Conservation (phyloP, 2,329 filamentous ascomycete genomes). For the Exophiala spinifera region DNA sequence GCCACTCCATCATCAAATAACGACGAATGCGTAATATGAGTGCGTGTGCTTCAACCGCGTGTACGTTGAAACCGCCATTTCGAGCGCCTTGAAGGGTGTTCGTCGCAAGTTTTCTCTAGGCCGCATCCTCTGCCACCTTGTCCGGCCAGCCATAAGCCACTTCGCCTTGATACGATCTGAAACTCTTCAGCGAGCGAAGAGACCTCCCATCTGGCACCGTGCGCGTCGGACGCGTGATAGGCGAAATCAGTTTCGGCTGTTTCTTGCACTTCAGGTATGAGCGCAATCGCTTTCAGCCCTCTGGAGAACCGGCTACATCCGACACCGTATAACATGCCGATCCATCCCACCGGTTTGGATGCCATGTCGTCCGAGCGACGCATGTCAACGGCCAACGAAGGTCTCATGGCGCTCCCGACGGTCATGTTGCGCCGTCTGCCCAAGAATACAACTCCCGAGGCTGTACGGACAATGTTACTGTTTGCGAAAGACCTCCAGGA, state of each 20-base stretch:
- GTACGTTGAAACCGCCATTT: slow-evolving; percentile 1
- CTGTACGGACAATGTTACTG: slow-evolving; percentile 61
- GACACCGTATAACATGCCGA: slow-evolving; percentile 16
- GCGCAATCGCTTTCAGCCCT: slow-evolving; percentile 18
- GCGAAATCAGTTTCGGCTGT: slow-evolving; percentile 3
- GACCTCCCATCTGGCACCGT: neutral
- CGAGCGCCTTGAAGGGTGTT: slow-evolving; percentile 3
- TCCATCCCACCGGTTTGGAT: slow-evolving; percentile 17
- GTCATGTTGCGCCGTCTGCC: slow-evolving; percentile 61
- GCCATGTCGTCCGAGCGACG: slow-evolving; percentile 20
- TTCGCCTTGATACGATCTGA: slow-evolving; percentile 1
- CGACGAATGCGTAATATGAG: slow-evolving; percentile 6
- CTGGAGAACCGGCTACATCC: slow-evolving; percentile 16
- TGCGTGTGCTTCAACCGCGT: neutral
- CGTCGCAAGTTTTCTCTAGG: neutral
- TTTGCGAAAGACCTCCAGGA: slow-evolving; percentile 63
- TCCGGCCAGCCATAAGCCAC: neutral
- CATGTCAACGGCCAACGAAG: slow-evolving; percentile 29
- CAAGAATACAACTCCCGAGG: slow-evolving; percentile 56
- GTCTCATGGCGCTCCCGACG: slow-evolving; percentile 30
- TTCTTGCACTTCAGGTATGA: slow-evolving; percentile 13
- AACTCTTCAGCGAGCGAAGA: neutral
- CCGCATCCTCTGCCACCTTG: neutral
- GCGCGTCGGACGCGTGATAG: slow-evolving; percentile 3
- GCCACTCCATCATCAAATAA: neutral